Conservation (phyloP, 2,329 filamentous ascomycete species). For the Calonectria multiphialidica region DNA sequence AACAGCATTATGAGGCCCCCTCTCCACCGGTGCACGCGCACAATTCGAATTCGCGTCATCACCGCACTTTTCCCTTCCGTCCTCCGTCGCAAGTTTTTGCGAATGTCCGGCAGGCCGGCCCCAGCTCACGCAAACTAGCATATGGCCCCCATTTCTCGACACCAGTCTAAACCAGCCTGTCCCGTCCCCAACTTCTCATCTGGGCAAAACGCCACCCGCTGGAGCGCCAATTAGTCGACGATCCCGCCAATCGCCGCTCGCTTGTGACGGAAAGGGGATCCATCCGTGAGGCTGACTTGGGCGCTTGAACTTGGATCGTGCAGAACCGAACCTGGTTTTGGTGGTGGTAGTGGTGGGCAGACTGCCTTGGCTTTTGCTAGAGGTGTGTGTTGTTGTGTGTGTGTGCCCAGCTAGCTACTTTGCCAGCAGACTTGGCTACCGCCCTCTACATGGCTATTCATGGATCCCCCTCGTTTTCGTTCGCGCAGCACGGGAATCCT, state of each 20-base stretch:
- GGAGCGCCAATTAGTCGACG: not conserved
- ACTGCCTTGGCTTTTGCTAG: not conserved
- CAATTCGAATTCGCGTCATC: not conserved
- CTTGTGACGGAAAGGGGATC: constrained; percentile 26
- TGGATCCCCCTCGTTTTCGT: constrained; percentile 2
- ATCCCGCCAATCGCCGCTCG: constrained; percentile 24
- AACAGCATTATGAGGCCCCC: not conserved
- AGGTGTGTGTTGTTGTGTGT: not conserved
- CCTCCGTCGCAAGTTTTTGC: not conserved
- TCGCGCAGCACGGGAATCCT: not conserved
- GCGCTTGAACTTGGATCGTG: constrained; percentile 9
- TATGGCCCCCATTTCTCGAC: not conserved
- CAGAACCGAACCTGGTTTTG: constrained; percentile 10
- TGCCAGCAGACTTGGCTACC: not conserved
- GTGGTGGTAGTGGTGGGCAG: not conserved
- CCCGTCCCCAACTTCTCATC: constrained; percentile 5
- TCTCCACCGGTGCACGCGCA: not conserved
- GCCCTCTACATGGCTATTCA: not conserved
- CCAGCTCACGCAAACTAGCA: not conserved
- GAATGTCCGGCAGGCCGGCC: not conserved
- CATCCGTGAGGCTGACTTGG: constrained; percentile 23
- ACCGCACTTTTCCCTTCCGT: not conserved
- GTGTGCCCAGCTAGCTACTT: not conserved
- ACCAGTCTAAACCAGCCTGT: not conserved
- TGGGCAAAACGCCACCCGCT: constrained; percentile 10